A percentile compares a stretch with the other conserved stretches of the same genome.
Conservation (phyloP, 2,329 filamentous ascomycete genomes). For the Trichophyton benhamiae region DNA sequence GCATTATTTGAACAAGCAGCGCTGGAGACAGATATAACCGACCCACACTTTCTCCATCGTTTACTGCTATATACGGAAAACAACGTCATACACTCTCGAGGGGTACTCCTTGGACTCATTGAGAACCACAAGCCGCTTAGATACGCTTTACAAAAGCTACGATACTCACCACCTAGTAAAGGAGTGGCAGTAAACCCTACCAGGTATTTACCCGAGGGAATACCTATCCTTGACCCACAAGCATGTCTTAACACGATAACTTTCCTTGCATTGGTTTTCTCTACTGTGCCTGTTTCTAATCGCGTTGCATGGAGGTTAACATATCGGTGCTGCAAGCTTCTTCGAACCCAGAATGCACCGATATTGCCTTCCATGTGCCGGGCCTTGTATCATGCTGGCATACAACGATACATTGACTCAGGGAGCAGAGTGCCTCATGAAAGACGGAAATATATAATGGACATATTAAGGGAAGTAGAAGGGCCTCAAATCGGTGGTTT, state of each 20-base stretch:
- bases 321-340: constrained; percentile 36
- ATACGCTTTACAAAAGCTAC: constrained; percentile 19
- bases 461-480: constrained; percentile 33
- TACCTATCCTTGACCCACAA: constrained; percentile 21
- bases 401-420: constrained; percentile 33
- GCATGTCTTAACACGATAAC: constrained; percentile 34
- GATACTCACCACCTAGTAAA: not conserved
- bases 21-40: constrained; percentile 24
- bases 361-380: constrained; percentile 34
- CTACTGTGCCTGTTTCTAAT: constrained; percentile 25
- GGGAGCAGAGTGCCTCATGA: constrained; percentile 23
- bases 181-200: not conserved
- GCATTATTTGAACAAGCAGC: not conserved
- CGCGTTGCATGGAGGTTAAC: constrained; percentile 36
- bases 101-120: constrained; percentile 25
- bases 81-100: constrained; percentile 14
- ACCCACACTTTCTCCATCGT: constrained; percentile 21
- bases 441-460: constrained; percentile 34
- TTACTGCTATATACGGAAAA: constrained; percentile 22
- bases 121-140: constrained; percentile 28
- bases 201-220: not conserved
- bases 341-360: constrained; percentile 32
- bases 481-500: constrained; percentile 26
- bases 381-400: constrained; percentile 40
- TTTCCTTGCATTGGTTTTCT: constrained; percentile 34